phyloP scores from a whole-genome alignment of 208 protist species.

The Endotrypanum monterogeii region DNA sequence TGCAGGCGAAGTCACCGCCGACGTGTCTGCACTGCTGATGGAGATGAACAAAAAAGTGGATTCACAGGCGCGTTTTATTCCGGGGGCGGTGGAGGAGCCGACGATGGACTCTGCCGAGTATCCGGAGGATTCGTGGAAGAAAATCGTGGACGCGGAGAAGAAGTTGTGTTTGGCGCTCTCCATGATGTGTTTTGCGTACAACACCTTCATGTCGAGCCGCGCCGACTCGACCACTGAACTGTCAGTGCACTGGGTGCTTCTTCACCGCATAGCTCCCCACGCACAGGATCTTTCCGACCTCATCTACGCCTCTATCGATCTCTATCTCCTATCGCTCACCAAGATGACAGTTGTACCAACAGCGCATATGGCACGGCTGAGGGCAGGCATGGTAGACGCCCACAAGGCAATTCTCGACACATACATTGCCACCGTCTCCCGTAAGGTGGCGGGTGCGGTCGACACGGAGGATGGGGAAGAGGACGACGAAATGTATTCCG shows the following conservation, averaged over 20 bases:
- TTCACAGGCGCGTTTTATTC: slow-evolving; percentile 63
- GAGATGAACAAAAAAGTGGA: slow-evolving; percentile 79
- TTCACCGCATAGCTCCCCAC: slow-evolving; percentile 84
- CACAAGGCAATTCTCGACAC: slow-evolving; percentile 74
- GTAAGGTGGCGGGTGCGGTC: slow-evolving; percentile 61
- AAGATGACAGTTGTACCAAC: slow-evolving; percentile 80
- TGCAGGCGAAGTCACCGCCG: slow-evolving; percentile 64
- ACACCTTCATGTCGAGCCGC: slow-evolving; percentile 85
- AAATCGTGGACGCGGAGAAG: slow-evolving; percentile 70
- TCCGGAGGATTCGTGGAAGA: slow-evolving; percentile 72
- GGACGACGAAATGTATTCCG: slow-evolving; percentile 11
- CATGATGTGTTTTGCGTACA: slow-evolving; percentile 90
- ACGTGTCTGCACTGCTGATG: slow-evolving; percentile 62
- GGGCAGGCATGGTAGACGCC: slow-evolving; percentile 77
- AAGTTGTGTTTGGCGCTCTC: slow-evolving; percentile 71
- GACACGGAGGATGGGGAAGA: slow-evolving; percentile 39
- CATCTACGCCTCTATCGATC: slow-evolving; percentile 77
- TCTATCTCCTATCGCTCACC: slow-evolving; percentile 79
- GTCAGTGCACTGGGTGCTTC: slow-evolving; percentile 90
- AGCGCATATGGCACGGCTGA: slow-evolving; percentile 77
- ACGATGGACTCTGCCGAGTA: slow-evolving; percentile 81
- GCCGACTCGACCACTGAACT: slow-evolving; percentile 53
- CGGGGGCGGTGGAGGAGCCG: slow-evolving; percentile 81
- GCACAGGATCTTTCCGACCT: slow-evolving; percentile 84
- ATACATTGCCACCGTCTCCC: slow-evolving; percentile 84